Evolutionary conservation across 2,329 filamentous ascomycete species (phyloP).

Genomic region (Colletotrichum spinosum): DNA sequence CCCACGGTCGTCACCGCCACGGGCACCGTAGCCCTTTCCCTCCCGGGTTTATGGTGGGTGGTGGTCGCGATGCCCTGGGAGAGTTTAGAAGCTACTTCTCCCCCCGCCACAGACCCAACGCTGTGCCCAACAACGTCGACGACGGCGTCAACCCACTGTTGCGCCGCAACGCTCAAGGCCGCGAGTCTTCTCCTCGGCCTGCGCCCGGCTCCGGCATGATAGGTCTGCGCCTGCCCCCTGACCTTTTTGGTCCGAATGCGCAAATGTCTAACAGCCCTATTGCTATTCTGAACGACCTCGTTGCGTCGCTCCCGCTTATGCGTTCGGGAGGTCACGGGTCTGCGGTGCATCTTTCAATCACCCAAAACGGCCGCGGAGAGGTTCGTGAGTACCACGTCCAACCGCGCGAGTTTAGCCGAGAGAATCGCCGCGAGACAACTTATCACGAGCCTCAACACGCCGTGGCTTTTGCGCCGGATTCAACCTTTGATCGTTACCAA

Average conservation of each 20-base stretch:
- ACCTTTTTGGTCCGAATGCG: constrained; percentile 53
- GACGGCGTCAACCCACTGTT: constrained; percentile 91
- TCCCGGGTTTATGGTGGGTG: constrained; percentile 65
- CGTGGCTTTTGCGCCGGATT: constrained; percentile 77
- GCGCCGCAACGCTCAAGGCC: constrained; percentile 66
- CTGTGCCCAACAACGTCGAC: constrained; percentile 70
- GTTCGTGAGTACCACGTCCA: constrained; percentile 63
- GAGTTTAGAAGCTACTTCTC: constrained; percentile 64
- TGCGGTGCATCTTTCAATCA: constrained; percentile 71
- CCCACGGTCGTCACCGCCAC: constrained; percentile 65
- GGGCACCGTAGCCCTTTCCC: constrained; percentile 71
- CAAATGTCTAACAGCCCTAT: constrained; percentile 62
- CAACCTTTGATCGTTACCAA: constrained; percentile 83
- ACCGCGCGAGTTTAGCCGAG: constrained; percentile 56
- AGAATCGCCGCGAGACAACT: constrained; percentile 59
- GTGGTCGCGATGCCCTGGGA: constrained; percentile 60
- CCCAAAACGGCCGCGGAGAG: constrained; percentile 60
- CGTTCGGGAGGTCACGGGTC: constrained; percentile 52
- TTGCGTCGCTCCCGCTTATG: constrained; percentile 64
- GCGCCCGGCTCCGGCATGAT: constrained; percentile 63
- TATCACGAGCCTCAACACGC: constrained; percentile 77
- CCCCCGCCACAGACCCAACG: constrained; percentile 64
- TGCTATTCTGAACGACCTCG: constrained; percentile 66
- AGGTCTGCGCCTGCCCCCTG: constrained; percentile 62
- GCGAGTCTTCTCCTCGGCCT: constrained; percentile 61